Base-by-base conservation (phyloP, 768 basidiomycete species). In the Floccularia luteovirens region DNA sequence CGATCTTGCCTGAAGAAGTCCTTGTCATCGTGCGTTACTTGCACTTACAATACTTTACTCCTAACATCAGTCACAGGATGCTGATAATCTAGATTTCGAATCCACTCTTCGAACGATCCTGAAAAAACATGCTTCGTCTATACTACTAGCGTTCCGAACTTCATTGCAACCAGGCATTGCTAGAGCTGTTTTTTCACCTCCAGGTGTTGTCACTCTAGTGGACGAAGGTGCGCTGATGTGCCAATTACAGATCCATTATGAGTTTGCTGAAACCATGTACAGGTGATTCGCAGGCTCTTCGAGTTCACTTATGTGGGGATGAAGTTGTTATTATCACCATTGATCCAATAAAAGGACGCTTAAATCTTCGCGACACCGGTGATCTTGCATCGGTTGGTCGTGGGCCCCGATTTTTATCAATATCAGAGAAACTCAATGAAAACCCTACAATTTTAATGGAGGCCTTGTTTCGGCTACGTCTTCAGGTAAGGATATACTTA, bases 351-450 rank as follows among this genome's bases (percentile, higher is more conserved):
- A 90, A 85, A 0, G 91, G 91, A 4, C 74, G 78, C 24, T 61
- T 93, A 46, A 82, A 75, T 45, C 66, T 93, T 34, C 72, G 80
- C 17, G 90, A 93, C 57, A 83, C 79, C 2, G 89, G 89, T 5
- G 84, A 86, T 51, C 73, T 90, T 16, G 79, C 82, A 2, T 78
- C 83, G 7, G 79, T 82, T 21, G 78, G 81, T 17, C 71, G 85
- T 24, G 83, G 75, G 1, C 75, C 75, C n/a, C 71, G 75, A 22
- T 86, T 88, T 52, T 63, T 70, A 3, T 49, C 59, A 4, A 57
- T 81, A 30, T 74, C 79, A 0, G 75, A 79, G 6, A 69, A 63
- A 42, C 54, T 92, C 42, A 92, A 91, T 42, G 76, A 85, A 25
- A 74, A 75, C 43, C 90, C 89, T 11, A 58, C 58, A 7, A 52